Evolutionary conservation across 208 protist species (phyloP).

Genomic region (Crithidia brevicula): DNA sequence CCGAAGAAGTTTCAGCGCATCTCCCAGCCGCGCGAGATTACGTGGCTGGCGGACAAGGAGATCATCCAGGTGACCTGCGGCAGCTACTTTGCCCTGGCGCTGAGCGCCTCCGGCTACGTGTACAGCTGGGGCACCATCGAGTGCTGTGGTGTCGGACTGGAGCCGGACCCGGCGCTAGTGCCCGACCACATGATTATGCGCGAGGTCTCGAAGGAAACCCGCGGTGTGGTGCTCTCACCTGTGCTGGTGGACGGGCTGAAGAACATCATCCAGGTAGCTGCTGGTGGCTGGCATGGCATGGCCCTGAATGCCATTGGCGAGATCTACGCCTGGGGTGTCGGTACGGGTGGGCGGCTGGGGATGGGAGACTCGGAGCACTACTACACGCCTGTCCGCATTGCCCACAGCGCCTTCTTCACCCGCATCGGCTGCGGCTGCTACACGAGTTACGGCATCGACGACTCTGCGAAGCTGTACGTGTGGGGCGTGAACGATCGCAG

Average conservation of each 20-base stretch:
- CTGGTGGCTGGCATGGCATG: constrained; percentile 76
- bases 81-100: constrained; percentile 77
- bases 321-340: constrained; percentile 78
- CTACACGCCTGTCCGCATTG: constrained; percentile 54
- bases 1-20: constrained; percentile 61
- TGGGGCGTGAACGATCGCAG: constrained; percentile 77
- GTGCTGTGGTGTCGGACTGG: constrained; percentile 77
- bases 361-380: constrained; percentile 41
- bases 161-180: constrained; percentile 46
- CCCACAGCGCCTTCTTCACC: constrained; percentile 51
- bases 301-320: constrained; percentile 80
- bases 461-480: constrained; percentile 65
- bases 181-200: constrained; percentile 61
- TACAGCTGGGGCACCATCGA: constrained; percentile 86
- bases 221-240: constrained; percentile 57
- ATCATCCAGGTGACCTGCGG: constrained; percentile 85
- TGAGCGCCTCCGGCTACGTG: constrained; percentile 69
- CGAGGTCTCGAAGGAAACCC: constrained; percentile 46
- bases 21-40: constrained; percentile 60
- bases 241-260: constrained; percentile 49
- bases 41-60: constrained; percentile 74
- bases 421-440: constrained; percentile 77
- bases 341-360: constrained; percentile 66
- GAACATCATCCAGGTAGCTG: constrained; percentile 68
- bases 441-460: constrained; percentile 71